These are phyloP conservation scores for Pseudonectria buxi DNA, from an alignment of 2,329 filamentous ascomycete species.

Conservation along the genomic window DNA sequence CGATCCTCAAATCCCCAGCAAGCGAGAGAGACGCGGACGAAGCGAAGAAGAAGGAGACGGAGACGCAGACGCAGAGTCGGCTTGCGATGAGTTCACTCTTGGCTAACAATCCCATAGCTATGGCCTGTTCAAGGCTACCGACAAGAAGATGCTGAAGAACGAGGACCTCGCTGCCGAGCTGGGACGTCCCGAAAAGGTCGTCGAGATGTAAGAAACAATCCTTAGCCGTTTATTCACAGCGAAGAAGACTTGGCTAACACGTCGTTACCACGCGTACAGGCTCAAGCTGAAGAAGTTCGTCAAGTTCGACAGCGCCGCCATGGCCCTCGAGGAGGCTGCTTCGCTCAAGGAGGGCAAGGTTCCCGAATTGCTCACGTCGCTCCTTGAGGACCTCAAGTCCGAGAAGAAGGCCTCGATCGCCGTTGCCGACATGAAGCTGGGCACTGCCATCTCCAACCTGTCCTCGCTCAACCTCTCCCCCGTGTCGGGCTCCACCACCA, in stretches of 20 bases:
- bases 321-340: conserved; percentile 84
- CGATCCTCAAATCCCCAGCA: conserved; percentile 4
- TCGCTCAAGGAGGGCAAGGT: conserved; percentile 91
- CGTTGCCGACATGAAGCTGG: conserved; percentile 88
- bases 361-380: conserved; percentile 71
- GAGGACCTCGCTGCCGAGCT: conserved; percentile 71
- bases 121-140: conserved; percentile 94
- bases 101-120: conserved; percentile 56
- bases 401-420: conserved; percentile 96
- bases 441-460: conserved; percentile 85
- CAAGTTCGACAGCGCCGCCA: conserved; percentile 92
- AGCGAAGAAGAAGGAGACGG: neutral
- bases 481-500: conserved; percentile 54
- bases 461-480: conserved; percentile 80
- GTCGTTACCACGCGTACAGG: conserved; percentile 35
- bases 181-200: conserved; percentile 74
- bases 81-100: conserved; percentile 2
- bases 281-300: conserved; percentile 94
- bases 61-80: neutral
- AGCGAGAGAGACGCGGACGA: neutral
- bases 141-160: conserved; percentile 95
- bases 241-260: conserved; percentile 6
- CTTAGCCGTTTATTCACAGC: conserved; percentile 5
- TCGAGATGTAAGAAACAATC: conserved; percentile 65
- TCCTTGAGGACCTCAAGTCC: conserved; percentile 87